phyloP scores from a whole-genome alignment of 495 filamentous ascomycete species.

The Aspergillus mulundensis region DNA sequence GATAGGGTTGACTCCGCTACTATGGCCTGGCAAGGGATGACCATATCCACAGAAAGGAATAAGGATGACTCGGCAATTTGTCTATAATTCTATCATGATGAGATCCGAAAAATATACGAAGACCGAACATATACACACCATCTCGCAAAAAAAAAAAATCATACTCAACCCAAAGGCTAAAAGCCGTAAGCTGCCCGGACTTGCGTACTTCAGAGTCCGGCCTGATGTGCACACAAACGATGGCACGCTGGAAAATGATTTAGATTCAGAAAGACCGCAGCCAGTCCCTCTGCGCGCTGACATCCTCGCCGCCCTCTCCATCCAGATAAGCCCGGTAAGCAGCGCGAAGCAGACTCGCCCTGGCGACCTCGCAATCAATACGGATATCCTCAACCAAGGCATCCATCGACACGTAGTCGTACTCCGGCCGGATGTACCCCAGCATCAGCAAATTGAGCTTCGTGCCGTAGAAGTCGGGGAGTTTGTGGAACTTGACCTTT shows the following conservation, averaged over 20 bases:
- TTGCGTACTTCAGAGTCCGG: too few relatives aligned
- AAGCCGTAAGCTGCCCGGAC: too few relatives aligned
- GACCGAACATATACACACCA: too few relatives aligned
- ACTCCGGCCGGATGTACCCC: conserved; percentile 85
- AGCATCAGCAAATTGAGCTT: conserved; percentile 73
- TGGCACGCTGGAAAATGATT: neutral
- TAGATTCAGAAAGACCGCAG: conserved; percentile 29
- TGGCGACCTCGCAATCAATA: conserved; percentile 80
- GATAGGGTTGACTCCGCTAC: too few relatives aligned
- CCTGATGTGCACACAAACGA: too few relatives aligned
- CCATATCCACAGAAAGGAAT: too few relatives aligned
- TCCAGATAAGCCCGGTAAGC: conserved; percentile 56
- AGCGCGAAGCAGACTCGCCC: conserved; percentile 63
- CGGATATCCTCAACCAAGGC: conserved; percentile 82
- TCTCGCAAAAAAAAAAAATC: too few relatives aligned
- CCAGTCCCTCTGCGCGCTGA: conserved; percentile 32
- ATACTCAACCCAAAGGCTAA: too few relatives aligned
- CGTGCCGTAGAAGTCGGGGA: conserved; percentile 77
- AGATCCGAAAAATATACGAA: too few relatives aligned
- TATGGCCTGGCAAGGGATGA: too few relatives aligned
- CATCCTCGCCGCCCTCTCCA: conserved; percentile 20
- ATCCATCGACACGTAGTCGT: conserved; percentile 80
- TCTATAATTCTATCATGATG: too few relatives aligned
- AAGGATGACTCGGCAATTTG: too few relatives aligned
- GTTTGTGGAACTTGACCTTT: conserved; percentile 34